Evolutionary conservation across 768 basidiomycete species (phyloP).

Genomic region (Dacryopinax primogenitus): DNA sequence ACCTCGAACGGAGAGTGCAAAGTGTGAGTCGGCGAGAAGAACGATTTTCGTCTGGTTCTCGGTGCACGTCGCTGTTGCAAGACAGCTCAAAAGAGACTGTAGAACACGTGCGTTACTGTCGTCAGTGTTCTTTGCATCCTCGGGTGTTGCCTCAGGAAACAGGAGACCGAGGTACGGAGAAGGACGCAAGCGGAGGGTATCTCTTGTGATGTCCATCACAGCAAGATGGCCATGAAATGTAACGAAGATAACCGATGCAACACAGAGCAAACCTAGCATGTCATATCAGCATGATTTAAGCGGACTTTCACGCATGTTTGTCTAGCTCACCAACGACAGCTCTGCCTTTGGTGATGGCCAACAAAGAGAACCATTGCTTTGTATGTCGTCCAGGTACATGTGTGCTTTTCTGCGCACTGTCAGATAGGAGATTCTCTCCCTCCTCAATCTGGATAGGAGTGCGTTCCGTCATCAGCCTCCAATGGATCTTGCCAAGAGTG

Average conservation of each 20-base stretch:
- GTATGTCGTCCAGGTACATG: not conserved
- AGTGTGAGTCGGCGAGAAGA: constrained; percentile 4
- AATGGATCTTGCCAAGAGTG: not conserved
- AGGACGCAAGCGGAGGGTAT: not conserved
- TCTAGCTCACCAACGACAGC: not conserved
- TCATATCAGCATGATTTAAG: not conserved
- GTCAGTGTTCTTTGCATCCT: not conserved
- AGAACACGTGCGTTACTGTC: constrained; percentile 2
- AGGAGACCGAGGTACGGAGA: constrained; percentile 1
- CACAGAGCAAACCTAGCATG: not conserved
- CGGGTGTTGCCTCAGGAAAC: not conserved
- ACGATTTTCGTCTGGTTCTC: constrained; percentile 10
- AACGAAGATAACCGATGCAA: not conserved
- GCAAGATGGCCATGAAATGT: not conserved
- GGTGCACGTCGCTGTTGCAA: not conserved
- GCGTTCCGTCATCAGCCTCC: not conserved
- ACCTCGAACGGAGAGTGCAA: not conserved
- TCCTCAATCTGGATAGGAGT: not conserved
- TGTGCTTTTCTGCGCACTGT: not conserved
- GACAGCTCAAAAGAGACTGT: not conserved
- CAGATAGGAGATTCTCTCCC: not conserved
- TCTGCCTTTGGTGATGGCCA: not conserved
- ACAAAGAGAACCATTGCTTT: not conserved
- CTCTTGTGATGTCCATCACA: not conserved
- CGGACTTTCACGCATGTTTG: too few species aligned